A percentile compares a stretch with the other conserved stretches of the same genome.
phyloP scores from a whole-genome alignment of 306 rosid species.

The Glycyrrhiza uralensis region DNA sequence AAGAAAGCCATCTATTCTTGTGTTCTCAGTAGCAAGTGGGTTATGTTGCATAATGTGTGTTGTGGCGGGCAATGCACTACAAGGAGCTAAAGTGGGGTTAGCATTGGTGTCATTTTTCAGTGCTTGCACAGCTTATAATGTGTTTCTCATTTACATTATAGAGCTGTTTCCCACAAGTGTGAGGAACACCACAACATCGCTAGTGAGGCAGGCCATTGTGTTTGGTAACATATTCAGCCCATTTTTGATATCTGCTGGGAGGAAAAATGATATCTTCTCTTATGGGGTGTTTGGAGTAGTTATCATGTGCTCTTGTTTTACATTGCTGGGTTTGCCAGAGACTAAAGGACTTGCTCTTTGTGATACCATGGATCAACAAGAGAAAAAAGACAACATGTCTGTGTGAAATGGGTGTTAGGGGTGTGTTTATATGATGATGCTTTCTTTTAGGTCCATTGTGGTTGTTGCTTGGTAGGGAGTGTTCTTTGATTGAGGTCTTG shows the following conservation, averaged over 20 bases:
- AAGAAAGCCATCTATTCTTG: slow-evolving; percentile 24
- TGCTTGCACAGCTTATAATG: slow-evolving; percentile 21
- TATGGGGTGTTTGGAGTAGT: slow-evolving; percentile 27
- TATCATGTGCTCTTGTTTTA: slow-evolving; percentile 9
- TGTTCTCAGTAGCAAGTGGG: slow-evolving; percentile 13
- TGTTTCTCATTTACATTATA: slow-evolving; percentile 32
- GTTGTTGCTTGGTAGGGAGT: not conserved
- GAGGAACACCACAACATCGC: slow-evolving; percentile 42
- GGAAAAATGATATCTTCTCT: slow-evolving; percentile 25
- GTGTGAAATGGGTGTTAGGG: not conserved
- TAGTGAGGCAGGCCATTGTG: slow-evolving; percentile 37
- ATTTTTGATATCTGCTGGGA: slow-evolving; percentile 29
- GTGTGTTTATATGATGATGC: not conserved
- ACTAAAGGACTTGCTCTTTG: slow-evolving; percentile 25
- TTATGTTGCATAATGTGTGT: slow-evolving; percentile 24
- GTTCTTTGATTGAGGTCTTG: not conserved
- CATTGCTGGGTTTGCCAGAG: slow-evolving; percentile 24
- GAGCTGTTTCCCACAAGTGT: slow-evolving; percentile 52
- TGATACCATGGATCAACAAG: slow-evolving; percentile 43
- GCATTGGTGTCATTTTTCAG: slow-evolving; percentile 42
- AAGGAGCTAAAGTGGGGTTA: slow-evolving; percentile 1
- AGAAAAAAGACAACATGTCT: not conserved
- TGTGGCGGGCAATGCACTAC: not conserved
- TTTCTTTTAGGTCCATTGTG: not conserved
- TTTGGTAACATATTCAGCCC: slow-evolving; percentile 31